These are phyloP conservation scores for Monilinia polystroma DNA, from an alignment of 2,329 filamentous ascomycete species.

Conservation along the genomic window DNA sequence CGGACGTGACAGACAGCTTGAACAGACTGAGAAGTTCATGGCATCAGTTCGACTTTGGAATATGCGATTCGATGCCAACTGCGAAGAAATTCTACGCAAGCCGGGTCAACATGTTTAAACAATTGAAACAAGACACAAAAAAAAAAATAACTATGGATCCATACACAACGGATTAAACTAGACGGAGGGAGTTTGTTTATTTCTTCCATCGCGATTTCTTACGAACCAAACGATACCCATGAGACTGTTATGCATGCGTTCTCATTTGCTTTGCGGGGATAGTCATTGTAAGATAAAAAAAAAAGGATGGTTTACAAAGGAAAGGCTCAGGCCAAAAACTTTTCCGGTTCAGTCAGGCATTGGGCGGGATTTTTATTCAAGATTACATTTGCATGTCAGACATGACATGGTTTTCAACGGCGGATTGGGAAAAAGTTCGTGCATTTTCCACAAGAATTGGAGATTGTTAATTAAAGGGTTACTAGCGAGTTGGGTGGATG, in stretches of 20 bases:
- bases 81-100: conserved; percentile 76
- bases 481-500: neutral
- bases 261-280: conserved; percentile 21
- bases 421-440: conserved; percentile 22
- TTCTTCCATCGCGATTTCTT: conserved; percentile 25
- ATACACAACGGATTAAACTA: conserved; percentile 19
- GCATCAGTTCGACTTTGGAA: conserved; percentile 65
- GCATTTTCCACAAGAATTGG: conserved; percentile 18
- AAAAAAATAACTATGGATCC: conserved; percentile 20
- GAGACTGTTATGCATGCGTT: conserved; percentile 21
- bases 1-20: conserved; percentile 83
- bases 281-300: conserved; percentile 25
- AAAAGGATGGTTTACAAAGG: conserved; percentile 24
- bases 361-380: conserved; percentile 19
- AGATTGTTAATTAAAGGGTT: conserved; percentile 20
- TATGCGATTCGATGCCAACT: conserved; percentile 93
- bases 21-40: conserved; percentile 92
- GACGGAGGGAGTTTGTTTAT: conserved; percentile 25
- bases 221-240: conserved; percentile 25
- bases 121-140: neutral
- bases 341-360: conserved; percentile 24
- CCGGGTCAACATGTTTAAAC: conserved; percentile 43
- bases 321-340: conserved; percentile 23
- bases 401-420: conserved; percentile 4
- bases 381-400: conserved; percentile 22